Base-by-base conservation (phyloP, 371 early-diverging fungal species). In the Rhizopus delemar region DNA sequence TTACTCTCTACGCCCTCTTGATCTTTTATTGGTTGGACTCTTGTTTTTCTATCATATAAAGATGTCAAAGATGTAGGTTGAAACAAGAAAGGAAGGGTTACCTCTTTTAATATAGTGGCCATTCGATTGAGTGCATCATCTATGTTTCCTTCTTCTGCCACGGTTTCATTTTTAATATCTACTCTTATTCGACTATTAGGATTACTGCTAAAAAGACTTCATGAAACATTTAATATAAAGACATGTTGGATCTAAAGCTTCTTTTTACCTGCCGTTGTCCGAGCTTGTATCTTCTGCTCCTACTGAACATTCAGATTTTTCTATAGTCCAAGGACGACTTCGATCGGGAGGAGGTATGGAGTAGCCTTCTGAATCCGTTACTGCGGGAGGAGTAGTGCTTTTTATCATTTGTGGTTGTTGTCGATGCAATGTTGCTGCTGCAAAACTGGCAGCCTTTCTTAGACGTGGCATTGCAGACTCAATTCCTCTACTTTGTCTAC, bases 1-100 rank as follows among this genome's bases (percentile, higher is more conserved):
- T 22, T 65, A 65, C 61, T 66, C 61, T 66, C 66, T 66, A 53
- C 66, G 46, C 13, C 66, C 66, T 45, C 66, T 46, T 0, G 53
- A 15, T 38, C 39, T 60, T 61, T 54, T 49, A 41, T 41, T 49
- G 3, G 35, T 36, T 2, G 66, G 61, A 49, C 49, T 53, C 50
- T 28, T 46, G 35, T 61, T 66, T 53, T 15, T 63, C 28, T 16
- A 49, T 53, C n/a, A 5, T 2, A 22, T 22, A 22, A 22, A 22
- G 5, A 5, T 43, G 8, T 51, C 5, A 38, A 8, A 53, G 46
- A n/a, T 12, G 15, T 5, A 35, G 22, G 22, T 1, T 22, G 22
- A 31, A 2, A 45, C 5, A 13, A 15, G n/a, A 1, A 41, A 28
- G n/a, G 8, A 38, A 28, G 45, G 6, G 8, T 22, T 66, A 66